Evolutionary conservation across 2,329 filamentous ascomycete species (phyloP).

Genomic region (Blumeriella jaapii): DNA sequence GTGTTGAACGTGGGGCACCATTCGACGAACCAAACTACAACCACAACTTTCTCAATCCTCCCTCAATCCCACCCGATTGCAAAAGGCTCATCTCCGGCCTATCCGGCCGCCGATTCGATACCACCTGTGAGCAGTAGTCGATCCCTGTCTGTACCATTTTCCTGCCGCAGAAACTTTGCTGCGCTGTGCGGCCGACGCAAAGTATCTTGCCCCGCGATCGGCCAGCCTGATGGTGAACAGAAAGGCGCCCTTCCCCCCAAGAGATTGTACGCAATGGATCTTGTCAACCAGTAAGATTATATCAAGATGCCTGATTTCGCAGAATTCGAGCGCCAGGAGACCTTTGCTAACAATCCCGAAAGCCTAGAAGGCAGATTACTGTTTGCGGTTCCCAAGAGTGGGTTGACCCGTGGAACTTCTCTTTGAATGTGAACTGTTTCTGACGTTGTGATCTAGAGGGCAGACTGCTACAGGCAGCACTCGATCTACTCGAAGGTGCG

Average conservation of each 20-base stretch:
- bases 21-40: too few species aligned
- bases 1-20: too few species aligned
- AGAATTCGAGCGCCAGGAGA: constrained; percentile 31
- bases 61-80: too few species aligned
- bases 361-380: constrained; percentile 88
- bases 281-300: constrained; percentile 44
- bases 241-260: constrained; percentile 4
- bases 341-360: constrained; percentile 29
- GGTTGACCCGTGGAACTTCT: constrained; percentile 32
- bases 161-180: too few species aligned
- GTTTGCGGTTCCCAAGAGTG: constrained; percentile 97
- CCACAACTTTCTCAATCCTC: too few species aligned
- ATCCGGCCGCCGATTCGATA: too few species aligned
- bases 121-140: too few species aligned
- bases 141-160: too few species aligned
- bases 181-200: neutral
- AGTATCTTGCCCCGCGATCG: constrained; percentile 16
- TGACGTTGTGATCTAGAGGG: constrained; percentile 53
- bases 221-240: constrained; percentile 7
- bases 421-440: neutral
- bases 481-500: constrained; percentile 84
- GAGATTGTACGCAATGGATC: constrained; percentile 36
- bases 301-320: constrained; percentile 13
- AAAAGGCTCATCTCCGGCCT: too few species aligned
- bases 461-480: constrained; percentile 73